phyloP scores from a whole-genome alignment of 495 filamentous ascomycete genomes.

The Cryomyces antarcticus region DNA sequence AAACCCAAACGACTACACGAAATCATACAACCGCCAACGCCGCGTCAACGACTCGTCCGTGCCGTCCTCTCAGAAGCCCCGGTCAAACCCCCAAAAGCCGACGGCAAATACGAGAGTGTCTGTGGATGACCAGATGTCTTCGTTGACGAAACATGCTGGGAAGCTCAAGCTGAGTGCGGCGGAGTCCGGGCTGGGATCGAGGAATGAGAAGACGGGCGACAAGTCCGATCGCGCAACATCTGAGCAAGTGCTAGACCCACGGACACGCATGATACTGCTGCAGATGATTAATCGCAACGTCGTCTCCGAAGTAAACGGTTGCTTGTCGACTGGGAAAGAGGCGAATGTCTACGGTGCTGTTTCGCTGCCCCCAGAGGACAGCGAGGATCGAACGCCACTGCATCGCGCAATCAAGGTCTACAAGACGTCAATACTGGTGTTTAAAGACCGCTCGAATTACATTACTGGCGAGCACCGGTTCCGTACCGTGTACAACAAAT shows the following conservation, averaged over 20 bases:
- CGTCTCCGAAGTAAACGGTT: constrained; percentile 72
- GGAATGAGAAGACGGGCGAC: constrained; percentile 37
- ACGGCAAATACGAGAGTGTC: constrained; percentile 54
- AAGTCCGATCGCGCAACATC: constrained; percentile 81
- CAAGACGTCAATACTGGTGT: constrained; percentile 88
- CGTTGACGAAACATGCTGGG: constrained; percentile 65
- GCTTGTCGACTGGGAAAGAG: constrained; percentile 88
- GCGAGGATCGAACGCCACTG: constrained; percentile 20
- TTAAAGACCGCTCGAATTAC: constrained; percentile 93
- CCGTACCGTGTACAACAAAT: constrained; percentile 68
- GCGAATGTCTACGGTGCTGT: constrained; percentile 88
- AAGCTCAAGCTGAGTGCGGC: constrained; percentile 67
- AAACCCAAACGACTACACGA: constrained; percentile 53
- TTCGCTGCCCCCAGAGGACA: constrained; percentile 21
- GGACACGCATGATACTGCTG: constrained; percentile 83
- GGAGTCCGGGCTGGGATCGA: constrained; percentile 33
- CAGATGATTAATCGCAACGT: constrained; percentile 81
- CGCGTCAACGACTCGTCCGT: constrained; percentile 35
- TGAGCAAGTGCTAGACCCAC: constrained; percentile 82
- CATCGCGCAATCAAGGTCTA: constrained; percentile 92
- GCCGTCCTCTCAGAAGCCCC: constrained; percentile 35
- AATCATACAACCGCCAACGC: constrained; percentile 77
- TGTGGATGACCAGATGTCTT: constrained; percentile 72
- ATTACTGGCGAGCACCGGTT: constrained; percentile 82
- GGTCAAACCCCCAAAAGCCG: constrained; percentile 69